These are phyloP conservation scores for Dactylellina sp. DNA, from an alignment of 2,329 filamentous ascomycete species.

Conservation along the genomic window DNA sequence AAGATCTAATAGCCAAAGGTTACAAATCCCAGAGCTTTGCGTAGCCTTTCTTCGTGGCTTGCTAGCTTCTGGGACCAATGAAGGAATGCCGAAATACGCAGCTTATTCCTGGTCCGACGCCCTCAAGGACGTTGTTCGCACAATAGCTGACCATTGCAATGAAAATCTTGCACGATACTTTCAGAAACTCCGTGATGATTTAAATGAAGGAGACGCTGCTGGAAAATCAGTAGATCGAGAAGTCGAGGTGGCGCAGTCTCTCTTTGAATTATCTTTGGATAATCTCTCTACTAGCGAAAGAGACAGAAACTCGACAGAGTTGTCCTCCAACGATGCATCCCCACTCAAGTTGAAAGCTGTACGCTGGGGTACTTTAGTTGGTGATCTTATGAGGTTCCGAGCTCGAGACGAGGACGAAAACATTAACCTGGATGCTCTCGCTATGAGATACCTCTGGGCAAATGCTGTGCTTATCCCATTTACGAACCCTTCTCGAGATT, in stretches of 20 bases:
- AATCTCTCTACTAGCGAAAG: slow-evolving; percentile 62
- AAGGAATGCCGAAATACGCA: slow-evolving; percentile 57
- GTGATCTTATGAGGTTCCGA: slow-evolving; percentile 59
- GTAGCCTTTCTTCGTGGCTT: slow-evolving; percentile 70
- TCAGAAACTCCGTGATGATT: slow-evolving; percentile 55
- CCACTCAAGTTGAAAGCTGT: slow-evolving; percentile 56
- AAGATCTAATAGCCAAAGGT: slow-evolving; percentile 67
- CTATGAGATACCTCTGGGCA: slow-evolving; percentile 73
- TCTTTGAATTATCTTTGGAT: slow-evolving; percentile 73
- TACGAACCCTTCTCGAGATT: slow-evolving; percentile 58
- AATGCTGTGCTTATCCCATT: slow-evolving; percentile 67
- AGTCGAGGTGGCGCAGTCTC: slow-evolving; percentile 69
- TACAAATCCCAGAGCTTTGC: slow-evolving; percentile 70
- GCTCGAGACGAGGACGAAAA: slow-evolving; percentile 58
- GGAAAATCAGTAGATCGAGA: slow-evolving; percentile 22
- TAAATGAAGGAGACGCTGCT: slow-evolving; percentile 41
- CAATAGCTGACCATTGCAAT: slow-evolving; percentile 58
- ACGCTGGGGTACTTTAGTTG: slow-evolving; percentile 59
- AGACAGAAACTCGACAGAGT: slow-evolving; percentile 57
- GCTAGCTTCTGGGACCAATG: slow-evolving; percentile 41
- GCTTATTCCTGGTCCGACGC: slow-evolving; percentile 60
- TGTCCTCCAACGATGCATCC: slow-evolving; percentile 49
- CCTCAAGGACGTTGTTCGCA: slow-evolving; percentile 58
- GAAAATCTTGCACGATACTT: slow-evolving; percentile 58
- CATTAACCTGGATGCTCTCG: slow-evolving; percentile 58